These are phyloP conservation scores for Parsonsia alboflavescens DNA, from an alignment of 257 asterid genomes.

Conservation along the genomic window DNA sequence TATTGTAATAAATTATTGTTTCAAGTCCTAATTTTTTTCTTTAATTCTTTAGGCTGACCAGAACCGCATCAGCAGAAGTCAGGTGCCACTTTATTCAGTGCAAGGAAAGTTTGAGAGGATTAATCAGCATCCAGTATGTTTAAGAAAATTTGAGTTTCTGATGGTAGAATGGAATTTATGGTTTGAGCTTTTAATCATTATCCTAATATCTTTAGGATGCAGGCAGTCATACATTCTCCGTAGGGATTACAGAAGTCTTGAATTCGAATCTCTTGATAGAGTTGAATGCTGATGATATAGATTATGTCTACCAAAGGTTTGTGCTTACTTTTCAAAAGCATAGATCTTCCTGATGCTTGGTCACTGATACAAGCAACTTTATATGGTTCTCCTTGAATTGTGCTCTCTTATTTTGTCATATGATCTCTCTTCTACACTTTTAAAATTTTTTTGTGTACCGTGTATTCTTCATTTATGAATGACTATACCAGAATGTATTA, in stretches of 20 bases:
- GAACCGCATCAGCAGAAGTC: conserved; percentile 76
- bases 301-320: conserved; percentile 86
- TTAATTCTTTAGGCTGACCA: conserved; percentile 70
- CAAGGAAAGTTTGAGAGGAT: conserved; percentile 96
- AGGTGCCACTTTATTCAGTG: conserved; percentile 82
- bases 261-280: conserved; percentile 88
- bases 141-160: conserved; percentile 20
- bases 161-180: conserved; percentile 13
- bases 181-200: conserved; percentile 20
- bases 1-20: background rate
- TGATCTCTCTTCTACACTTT: background rate
- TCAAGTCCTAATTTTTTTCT: background rate
- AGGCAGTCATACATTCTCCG: conserved; percentile 78
- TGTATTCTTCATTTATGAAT: background rate
- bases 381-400: background rate
- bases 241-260: conserved; percentile 88
- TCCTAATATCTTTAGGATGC: conserved; percentile 55
- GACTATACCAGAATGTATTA: background rate
- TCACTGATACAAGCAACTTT: background rate
- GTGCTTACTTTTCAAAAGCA: background rate
- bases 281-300: conserved; percentile 90
- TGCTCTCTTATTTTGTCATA: background rate
- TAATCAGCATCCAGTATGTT: conserved; percentile 94
- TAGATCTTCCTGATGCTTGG: conserved; percentile 7
- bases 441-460: background rate